Base-by-base conservation (phyloP, 345 rosid genomes). In the Corymbia maculata region DNA sequence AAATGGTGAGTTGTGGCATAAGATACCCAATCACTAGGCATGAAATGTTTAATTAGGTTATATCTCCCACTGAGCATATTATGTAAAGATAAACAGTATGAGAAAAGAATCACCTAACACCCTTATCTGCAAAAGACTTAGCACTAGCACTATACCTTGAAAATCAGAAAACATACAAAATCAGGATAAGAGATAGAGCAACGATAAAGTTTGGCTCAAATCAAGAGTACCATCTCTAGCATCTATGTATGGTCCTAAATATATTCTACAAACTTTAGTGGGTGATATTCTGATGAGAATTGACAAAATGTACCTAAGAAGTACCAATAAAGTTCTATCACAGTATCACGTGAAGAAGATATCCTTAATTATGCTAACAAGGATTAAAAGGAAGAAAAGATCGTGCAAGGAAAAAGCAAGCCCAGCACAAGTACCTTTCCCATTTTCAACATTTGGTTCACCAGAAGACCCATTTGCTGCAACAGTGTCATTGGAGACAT, bases 401-500 rank as follows among this genome's bases (percentile, higher is more conserved):
- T 22, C 8, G 19, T 30, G 79, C 49, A 59, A 59, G 24, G 26
- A 82, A 49, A 47, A 26, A 79, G 36, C 22, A 17, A 53, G 49
- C 16, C 53, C 4, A 8, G 32, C 47, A 87, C 19, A 52, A 57
- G 79, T 47, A 55, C 96, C 96, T 89, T 90, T 92, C 87, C 90
- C 93, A 85, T 89, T 61, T 59, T 95, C 97, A 82, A 89, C 85
- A 90, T 91, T 88, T 89, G 93, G 22, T 42, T 21, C 49, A 42
- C 84, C 84, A 12, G 57, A 49, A 47, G 92, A 89, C 87, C 91
- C 93, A 89, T 87, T 89, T 50, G 91, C 45, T 13, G 15, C 26
- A 75, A 21, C 49, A 75, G 49, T 75, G 84, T 75, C 24, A 7
- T 75, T 75, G 28, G 84, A 42, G 84, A 49, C 84, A 75, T 75